Evolutionary conservation across 208 protist species (phyloP).

Genomic region (Balamuthia mandrillaris): DNA sequence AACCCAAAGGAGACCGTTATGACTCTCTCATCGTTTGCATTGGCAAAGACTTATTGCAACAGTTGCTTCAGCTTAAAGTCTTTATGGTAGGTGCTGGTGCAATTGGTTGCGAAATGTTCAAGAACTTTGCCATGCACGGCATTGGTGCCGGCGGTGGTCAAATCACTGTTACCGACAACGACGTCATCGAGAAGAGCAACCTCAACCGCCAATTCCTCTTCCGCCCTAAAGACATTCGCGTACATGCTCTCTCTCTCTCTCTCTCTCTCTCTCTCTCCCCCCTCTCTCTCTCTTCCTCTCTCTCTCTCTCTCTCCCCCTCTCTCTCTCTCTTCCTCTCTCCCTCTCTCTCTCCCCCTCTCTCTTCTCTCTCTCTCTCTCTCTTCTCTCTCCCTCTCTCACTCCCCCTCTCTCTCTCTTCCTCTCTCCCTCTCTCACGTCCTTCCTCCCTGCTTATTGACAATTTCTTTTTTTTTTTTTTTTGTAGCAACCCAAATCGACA

Average conservation of each 20-base stretch:
- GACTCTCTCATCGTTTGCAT: slow-evolving; percentile 59
- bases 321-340: no score
- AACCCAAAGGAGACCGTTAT: slow-evolving; percentile 60
- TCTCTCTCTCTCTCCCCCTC: no score
- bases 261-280: no score
- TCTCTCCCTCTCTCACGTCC: no score
- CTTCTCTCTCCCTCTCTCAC: no score
- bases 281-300: no score
- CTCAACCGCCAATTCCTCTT: slow-evolving; percentile 75
- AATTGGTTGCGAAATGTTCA: slow-evolving; percentile 69
- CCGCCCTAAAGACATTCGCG: slow-evolving; percentile 37
- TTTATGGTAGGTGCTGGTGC: slow-evolving; percentile 68
- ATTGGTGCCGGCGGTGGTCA: slow-evolving; percentile 28
- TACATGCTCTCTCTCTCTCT: slow-evolving; percentile 73
- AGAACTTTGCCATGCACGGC: slow-evolving; percentile 72
- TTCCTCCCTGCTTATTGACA: slow-evolving; percentile 28
- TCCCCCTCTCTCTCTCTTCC: no score
- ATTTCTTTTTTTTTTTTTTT: slow-evolving; percentile 91
- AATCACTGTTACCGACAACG: slow-evolving; percentile 74
- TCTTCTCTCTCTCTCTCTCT: no score
- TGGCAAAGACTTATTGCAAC: slow-evolving; percentile 52
- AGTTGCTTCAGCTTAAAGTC: slow-evolving; percentile 43
- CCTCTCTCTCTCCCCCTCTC: slow-evolving; percentile 86
- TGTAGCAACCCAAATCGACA: slow-evolving; percentile 82
- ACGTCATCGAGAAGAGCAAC: slow-evolving; percentile 70